Conservation (phyloP, 2,329 filamentous ascomycete genomes). For the Zasmidium citrigriseum region DNA sequence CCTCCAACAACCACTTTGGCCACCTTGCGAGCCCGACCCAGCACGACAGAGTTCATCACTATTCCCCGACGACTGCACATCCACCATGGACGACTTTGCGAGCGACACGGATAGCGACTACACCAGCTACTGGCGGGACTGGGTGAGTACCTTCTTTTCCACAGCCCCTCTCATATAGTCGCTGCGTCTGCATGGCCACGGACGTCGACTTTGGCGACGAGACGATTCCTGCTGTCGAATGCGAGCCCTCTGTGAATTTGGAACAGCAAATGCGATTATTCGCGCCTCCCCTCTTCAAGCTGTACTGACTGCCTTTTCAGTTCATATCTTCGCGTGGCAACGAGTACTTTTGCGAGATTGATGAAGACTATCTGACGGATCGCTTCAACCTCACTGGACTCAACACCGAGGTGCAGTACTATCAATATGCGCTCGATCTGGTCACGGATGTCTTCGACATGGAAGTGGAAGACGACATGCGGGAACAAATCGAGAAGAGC, state of each 20-base stretch:
- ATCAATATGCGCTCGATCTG: slow-evolving; percentile 96
- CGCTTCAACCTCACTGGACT: slow-evolving; percentile 97
- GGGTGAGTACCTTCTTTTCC: slow-evolving; percentile 61
- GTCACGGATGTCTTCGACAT: slow-evolving; percentile 98
- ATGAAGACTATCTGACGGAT: slow-evolving; percentile 97
- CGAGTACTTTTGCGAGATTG: slow-evolving; percentile 99
- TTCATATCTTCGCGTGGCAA: slow-evolving; percentile 98
- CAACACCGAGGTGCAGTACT: slow-evolving; percentile 97
- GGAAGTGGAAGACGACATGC: slow-evolving; percentile 97
- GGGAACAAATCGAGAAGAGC: slow-evolving; percentile 96
- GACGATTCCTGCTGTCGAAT: too few species aligned
- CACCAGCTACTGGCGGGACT: slow-evolving; percentile 98
- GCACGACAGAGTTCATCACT: too few species aligned
- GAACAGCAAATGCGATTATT: too few species aligned
- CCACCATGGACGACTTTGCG: slow-evolving; percentile 88
- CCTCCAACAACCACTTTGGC: too few species aligned
- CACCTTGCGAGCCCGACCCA: too few species aligned
- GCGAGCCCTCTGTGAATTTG: not conserved
- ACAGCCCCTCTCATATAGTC: not conserved
- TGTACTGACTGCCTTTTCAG: slow-evolving; percentile 51
- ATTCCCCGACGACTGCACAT: not conserved
- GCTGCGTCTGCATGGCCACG: not conserved
- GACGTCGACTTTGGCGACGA: not conserved
- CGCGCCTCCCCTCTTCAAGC: not conserved
- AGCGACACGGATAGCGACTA: slow-evolving; percentile 99